Evolutionary conservation across 129 eudicot species (phyloP).

Genomic region (Lonicera japonica): DNA sequence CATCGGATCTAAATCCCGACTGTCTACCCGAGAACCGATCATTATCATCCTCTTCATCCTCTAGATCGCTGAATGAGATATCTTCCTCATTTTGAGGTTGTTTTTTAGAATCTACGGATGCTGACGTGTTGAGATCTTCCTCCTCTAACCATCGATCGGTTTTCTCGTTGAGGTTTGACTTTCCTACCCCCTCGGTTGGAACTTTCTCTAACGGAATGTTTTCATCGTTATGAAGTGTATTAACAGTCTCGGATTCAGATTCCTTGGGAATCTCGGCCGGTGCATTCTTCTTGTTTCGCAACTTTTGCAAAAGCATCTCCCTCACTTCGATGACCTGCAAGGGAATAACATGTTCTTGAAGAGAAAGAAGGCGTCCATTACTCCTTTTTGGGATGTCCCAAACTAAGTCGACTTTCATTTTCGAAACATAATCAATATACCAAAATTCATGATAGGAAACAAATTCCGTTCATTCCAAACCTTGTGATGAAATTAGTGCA

Average conservation of each 20-base stretch:
- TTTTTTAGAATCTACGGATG: slow-evolving; percentile 12
- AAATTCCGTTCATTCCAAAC: no score
- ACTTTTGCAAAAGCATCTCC: slow-evolving; percentile 41
- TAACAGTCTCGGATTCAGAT: slow-evolving; percentile 8
- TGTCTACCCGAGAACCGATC: slow-evolving; percentile 16
- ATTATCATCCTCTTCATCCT: slow-evolving; percentile 38
- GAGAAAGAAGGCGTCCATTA: background rate
- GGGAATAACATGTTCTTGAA: background rate
- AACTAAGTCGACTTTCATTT: no score
- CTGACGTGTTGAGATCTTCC: slow-evolving; percentile 7
- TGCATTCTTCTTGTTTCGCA: slow-evolving; percentile 33
- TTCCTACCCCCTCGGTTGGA: slow-evolving; percentile 2
- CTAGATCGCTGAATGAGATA: slow-evolving; percentile 61
- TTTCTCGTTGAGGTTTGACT: background rate
- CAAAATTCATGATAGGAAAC: no score
- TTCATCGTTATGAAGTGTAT: background rate
- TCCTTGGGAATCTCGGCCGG: slow-evolving; percentile 16
- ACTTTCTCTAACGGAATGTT: background rate
- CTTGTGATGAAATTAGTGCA: no score
- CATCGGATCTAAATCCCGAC: slow-evolving; percentile 19
- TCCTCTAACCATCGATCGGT: background rate
- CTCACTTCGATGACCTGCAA: slow-evolving; percentile 55
- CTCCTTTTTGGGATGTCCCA: no score
- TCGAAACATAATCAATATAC: no score
- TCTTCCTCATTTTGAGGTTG: slow-evolving; percentile 29